Evolutionary conservation across 129 eudicot species (phyloP).

Genomic region (carrot (Daucus carota)): DNA sequence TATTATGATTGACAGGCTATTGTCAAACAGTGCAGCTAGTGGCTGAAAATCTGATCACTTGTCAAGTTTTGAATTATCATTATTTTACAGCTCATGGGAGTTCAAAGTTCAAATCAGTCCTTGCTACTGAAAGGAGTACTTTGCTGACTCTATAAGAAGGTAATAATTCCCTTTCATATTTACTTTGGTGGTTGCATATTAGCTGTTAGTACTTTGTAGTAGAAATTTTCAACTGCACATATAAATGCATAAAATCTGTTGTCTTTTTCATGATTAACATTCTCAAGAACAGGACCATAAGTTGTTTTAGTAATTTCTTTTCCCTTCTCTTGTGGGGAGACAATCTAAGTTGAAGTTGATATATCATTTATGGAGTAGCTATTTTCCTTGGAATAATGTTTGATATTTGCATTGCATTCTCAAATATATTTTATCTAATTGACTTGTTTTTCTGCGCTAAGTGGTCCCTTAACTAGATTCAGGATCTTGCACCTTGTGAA

Average conservation of each 20-base stretch:
- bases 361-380: neutral
- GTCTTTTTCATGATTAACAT: neutral
- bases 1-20: neutral
- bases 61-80: neutral
- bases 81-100: slow-evolving; percentile 6
- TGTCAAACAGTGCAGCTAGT: neutral
- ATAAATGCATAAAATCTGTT: neutral
- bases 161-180: slow-evolving; percentile 8
- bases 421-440: neutral
- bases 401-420: neutral
- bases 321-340: neutral
- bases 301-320: neutral
- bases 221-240: neutral
- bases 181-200: slow-evolving; percentile 3
- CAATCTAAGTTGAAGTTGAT: neutral
- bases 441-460: neutral
- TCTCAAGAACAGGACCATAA: neutral
- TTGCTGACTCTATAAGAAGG: neutral
- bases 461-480: neutral
- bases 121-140: slow-evolving; percentile 1
- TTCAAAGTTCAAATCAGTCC: slow-evolving; percentile 6
- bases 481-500: neutral
- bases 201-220: neutral
- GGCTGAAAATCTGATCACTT: neutral
- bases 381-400: neutral